Evolutionary conservation across 352 stramenopile species (phyloP), one percentile per base, ranked within the genome.

Genomic region (Globisporangium solare): DNA sequence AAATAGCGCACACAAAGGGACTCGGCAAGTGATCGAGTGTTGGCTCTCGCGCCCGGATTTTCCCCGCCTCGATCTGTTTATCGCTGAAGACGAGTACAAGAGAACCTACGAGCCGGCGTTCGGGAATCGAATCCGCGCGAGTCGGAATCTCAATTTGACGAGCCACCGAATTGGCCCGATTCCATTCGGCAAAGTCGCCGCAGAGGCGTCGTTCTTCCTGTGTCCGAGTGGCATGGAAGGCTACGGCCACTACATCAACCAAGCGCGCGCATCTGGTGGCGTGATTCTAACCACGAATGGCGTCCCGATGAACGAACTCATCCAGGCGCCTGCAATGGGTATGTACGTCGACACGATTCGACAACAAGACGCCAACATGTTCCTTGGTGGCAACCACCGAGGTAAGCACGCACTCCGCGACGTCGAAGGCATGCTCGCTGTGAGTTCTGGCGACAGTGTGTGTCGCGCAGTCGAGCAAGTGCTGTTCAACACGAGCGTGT

Each of bases 231-330:
- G 59, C 10, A 76, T 71, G 63, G 78, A 88, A 64, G 78, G 78
- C 18, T 88, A 83, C 51, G 77, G 76, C 22, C 76, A 86, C 62
- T 86, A 86, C 61, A 84, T 86, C 47, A 86, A 86, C 63, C 76
- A 86, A 37, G 76, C 71, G 32, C 65, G 73, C 0, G 76, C 76
- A 2, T 64, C 71, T 4, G 67, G 74, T 12, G 71, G 61, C 2
- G 51, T 84, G 6, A 66, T 86, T n/a, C 31, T 86, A 35, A 73
- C 76, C 1, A 73, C 76, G 0, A 57, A 86, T 51, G 57, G 63
- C 17, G 50, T 70, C 13, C 76, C 76, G 20, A 84, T 87, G 74
- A 87, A 84, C 49, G 76, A 86, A 52, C 55, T 86, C 22, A 56
- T 86, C 21, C 64, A 64, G 15, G 64, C 63, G 6, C 31, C 41